A percentile compares a stretch with the other conserved stretches of the same genome.
Evolutionary conservation across 306 rosid genomes (phyloP).

Genomic region (Quercus aquifolioides): DNA sequence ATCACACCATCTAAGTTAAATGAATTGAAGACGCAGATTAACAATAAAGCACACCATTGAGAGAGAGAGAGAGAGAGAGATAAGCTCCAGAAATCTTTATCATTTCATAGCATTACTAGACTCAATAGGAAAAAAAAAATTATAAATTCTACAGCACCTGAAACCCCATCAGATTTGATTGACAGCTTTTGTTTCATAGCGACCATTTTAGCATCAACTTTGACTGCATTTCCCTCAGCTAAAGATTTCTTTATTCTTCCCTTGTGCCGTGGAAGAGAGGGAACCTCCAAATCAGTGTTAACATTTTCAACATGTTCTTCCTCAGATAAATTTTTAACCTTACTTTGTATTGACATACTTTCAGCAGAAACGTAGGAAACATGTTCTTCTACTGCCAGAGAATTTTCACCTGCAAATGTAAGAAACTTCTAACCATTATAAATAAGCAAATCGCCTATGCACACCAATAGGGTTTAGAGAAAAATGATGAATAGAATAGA

Average conservation of each 20-base stretch:
- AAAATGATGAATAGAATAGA: neutral
- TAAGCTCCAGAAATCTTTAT: neutral
- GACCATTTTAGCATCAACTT: slow-evolving; percentile 11
- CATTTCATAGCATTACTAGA: neutral
- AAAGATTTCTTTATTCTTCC: slow-evolving; percentile 41
- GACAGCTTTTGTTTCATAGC: slow-evolving; percentile 43
- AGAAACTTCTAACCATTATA: slow-evolving; percentile 19
- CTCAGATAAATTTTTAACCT: slow-evolving; percentile 22
- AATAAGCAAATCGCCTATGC: slow-evolving; percentile 5
- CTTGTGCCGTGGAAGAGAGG: slow-evolving; percentile 33
- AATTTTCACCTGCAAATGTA: slow-evolving; percentile 48
- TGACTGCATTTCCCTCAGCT: slow-evolving; percentile 32
- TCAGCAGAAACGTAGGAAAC: slow-evolving; percentile 30
- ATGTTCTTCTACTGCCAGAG: slow-evolving; percentile 34
- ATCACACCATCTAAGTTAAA: slow-evolving; percentile 9
- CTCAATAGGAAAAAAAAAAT: slow-evolving; percentile 7
- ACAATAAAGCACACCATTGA: neutral
- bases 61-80: neutral
- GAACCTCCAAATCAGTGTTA: slow-evolving; percentile 31
- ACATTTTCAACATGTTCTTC: slow-evolving; percentile 36
- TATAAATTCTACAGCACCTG: slow-evolving; percentile 47
- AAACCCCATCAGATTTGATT: slow-evolving; percentile 37
- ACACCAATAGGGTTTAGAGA: neutral
- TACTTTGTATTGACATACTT: slow-evolving; percentile 25
- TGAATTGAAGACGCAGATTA: slow-evolving; percentile 9